Evolutionary conservation across 1,139 yeast genomes (phyloP), one percentile per base, ranked within the genome.

Genomic region (Candida dubliniensis): DNA sequence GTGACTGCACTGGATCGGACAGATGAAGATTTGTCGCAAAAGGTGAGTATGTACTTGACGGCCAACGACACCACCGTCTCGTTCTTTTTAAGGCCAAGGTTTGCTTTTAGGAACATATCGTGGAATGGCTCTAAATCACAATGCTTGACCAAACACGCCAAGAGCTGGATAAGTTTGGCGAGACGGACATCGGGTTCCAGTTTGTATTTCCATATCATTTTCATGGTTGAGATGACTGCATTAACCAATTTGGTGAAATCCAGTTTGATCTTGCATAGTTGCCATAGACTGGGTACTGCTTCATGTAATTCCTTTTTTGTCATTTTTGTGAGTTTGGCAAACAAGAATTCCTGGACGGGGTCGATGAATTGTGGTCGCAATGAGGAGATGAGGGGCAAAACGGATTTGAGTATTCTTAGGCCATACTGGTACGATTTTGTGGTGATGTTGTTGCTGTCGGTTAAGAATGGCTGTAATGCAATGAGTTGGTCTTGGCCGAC

Each of bases 201-300:
- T 7, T 54, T 56, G 54, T 61, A 78, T 4, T 78, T 79, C 39
- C 64, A 65, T 7, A 83, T 52, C 44, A 78, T 65, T 25, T 64
- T 66, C 50, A 87, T 60, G 40, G 86, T 78, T 0, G 90, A 78
- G 0, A 80, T 63, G 12, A 86, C 75, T 0, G 89, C 89, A 52
- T 73, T 80, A 0, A 81, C 77, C 8, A 87, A 55, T 49, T 78
- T 77, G 0, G 59, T 48, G 0, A 77, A 72, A 47, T 77, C 80
- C 1, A 71, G 66, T 35, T 70, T 68, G 53, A 76, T 63, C 9
- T 54, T 59, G 4, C 86, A 70, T 1, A 86, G 65, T 8, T 62
- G 62, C 84, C 89, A 81, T 5, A 80, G 63, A 46, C 87, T 73
- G 2, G 90, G 87, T 57, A 87, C 74, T 0, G 90, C 95, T 52